Conservation (phyloP, 352 stramenopile genomes). For the Globisporangium takayamanum region DNA sequence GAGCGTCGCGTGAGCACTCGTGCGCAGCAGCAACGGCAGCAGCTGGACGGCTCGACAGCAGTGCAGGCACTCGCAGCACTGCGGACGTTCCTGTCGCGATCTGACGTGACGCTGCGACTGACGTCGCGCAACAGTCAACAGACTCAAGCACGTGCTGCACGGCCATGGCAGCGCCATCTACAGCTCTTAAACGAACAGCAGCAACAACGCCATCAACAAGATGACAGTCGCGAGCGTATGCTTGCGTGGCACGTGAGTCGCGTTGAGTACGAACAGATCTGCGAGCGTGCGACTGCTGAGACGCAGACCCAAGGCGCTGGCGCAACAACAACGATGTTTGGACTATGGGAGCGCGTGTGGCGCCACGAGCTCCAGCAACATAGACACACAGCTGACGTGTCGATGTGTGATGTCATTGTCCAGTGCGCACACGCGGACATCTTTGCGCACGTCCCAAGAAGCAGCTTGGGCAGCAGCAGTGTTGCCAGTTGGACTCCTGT, state of each 20-base stretch:
- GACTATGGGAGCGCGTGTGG: conserved; percentile 32
- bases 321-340: neutral
- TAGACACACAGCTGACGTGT: conserved; percentile 7
- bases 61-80: conserved; percentile 3
- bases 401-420: conserved; percentile 18
- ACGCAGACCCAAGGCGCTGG: neutral
- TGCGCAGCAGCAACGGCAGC: neutral
- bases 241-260: neutral
- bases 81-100: conserved; percentile 8
- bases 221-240: neutral
- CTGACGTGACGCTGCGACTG: conserved; percentile 6
- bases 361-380: conserved; percentile 20
- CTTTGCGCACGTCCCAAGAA: conserved; percentile 12
- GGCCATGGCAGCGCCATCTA: too few relatives aligned
- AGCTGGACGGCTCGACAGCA: neutral
- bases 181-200: neutral
- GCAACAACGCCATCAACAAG: neutral
- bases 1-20: neutral
- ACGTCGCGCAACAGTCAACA: neutral
- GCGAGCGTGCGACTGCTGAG: neutral
- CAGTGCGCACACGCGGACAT: conserved; percentile 32
- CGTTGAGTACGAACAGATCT: conserved; percentile 8
- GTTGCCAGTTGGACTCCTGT: neutral
- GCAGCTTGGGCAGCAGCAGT: too few relatives aligned
- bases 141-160: too few relatives aligned